These are phyloP conservation scores for Neohortaea acidophila DNA, from an alignment of 495 filamentous ascomycete species.

Conservation along the genomic window DNA sequence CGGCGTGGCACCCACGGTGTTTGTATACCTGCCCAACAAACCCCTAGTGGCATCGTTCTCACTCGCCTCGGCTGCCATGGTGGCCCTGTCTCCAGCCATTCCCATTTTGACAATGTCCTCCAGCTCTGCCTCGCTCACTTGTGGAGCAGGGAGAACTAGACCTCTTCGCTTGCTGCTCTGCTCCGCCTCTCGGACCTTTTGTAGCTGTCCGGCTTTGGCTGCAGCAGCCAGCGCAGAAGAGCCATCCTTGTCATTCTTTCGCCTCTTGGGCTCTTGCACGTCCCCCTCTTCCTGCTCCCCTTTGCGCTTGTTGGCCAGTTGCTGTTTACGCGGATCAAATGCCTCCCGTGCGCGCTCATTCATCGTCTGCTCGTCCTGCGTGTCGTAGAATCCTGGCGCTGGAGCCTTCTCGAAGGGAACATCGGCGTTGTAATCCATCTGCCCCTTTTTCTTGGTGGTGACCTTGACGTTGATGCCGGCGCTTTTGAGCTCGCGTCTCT, in stretches of 20 bases:
- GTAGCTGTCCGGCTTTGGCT: slow-evolving; percentile 92
- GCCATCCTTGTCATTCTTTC: slow-evolving; percentile 70
- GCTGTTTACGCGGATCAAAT: slow-evolving; percentile 89
- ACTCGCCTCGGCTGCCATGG: slow-evolving; percentile 52
- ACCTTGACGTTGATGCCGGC: slow-evolving; percentile 98
- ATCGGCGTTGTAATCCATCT: slow-evolving; percentile 99
- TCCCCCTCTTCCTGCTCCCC: slow-evolving; percentile 64
- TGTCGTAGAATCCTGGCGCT: slow-evolving; percentile 86
- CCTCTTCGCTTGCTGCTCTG: slow-evolving; percentile 81
- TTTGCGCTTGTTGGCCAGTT: slow-evolving; percentile 90
- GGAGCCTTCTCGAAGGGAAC: slow-evolving; percentile 93
- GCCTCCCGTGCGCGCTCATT: slow-evolving; percentile 80
- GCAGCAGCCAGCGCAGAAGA: slow-evolving; percentile 64
- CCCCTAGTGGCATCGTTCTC: slow-evolving; percentile 78
- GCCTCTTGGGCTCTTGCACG: slow-evolving; percentile 54
- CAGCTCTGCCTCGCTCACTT: slow-evolving; percentile 82
- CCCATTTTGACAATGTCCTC: slow-evolving; percentile 99
- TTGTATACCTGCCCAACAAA: slow-evolving; percentile 68
- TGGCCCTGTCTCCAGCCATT: slow-evolving; percentile 82
- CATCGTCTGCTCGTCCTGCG: slow-evolving; percentile 54
- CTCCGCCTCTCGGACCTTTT: slow-evolving; percentile 89
- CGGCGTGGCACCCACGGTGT: slow-evolving; percentile 65
- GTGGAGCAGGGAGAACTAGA: slow-evolving; percentile 67
- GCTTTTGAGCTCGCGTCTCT: slow-evolving; percentile 89
- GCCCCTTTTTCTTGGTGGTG: slow-evolving; percentile 74